phyloP scores from a whole-genome alignment of 1,139 yeast species.

The Taiozyma sp. region DNA sequence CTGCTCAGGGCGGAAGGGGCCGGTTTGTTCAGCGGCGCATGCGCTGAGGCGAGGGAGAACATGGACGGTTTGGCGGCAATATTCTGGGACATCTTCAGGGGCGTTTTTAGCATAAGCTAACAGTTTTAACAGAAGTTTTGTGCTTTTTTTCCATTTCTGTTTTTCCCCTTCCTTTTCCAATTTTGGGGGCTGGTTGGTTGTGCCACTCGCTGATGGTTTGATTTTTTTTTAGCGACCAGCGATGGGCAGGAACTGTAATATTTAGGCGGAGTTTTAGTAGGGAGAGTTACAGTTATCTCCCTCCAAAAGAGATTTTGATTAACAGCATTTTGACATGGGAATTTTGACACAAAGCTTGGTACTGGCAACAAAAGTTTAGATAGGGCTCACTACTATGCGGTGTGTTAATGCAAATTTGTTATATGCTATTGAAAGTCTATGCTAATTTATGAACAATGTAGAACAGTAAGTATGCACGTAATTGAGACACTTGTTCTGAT shows the following conservation, averaged over 20 bases:
- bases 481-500: constrained; percentile 56
- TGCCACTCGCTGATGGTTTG: too few species aligned
- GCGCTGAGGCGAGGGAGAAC: constrained; percentile 20
- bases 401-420: background rate
- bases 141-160: background rate
- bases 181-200: too few species aligned
- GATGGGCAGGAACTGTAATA: too few species aligned
- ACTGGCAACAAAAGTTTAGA: too few species aligned
- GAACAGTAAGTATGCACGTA: constrained; percentile 76
- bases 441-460: constrained; percentile 52
- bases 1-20: constrained; percentile 14
- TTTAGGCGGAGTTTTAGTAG: too few species aligned
- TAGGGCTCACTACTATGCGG: background rate
- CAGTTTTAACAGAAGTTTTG: too few species aligned
- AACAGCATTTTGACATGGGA: too few species aligned
- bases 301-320: too few species aligned
- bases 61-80: constrained; percentile 22
- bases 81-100: constrained; percentile 17
- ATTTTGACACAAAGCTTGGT: too few species aligned
- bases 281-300: too few species aligned
- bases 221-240: too few species aligned
- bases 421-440: background rate
- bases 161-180: background rate
- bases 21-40: constrained; percentile 2
- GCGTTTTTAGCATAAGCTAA: too few species aligned